Evolutionary conservation across 148 eudicot genomes (phyloP).

Genomic region (Rhododendron griersonianum): DNA sequence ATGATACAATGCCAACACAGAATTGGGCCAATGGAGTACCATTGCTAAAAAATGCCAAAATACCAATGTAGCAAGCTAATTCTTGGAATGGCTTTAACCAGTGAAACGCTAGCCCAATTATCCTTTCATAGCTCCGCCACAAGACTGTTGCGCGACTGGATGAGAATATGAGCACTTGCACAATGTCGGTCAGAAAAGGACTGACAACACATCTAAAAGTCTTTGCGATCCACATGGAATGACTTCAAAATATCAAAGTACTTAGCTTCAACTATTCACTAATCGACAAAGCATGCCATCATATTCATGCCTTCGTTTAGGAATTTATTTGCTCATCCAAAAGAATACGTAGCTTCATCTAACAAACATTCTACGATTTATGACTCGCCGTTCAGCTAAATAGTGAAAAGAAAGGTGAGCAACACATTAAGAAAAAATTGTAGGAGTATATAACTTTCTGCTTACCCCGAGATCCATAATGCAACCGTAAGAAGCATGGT

Average conservation of each 20-base stretch:
- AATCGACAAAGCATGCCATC: neutral
- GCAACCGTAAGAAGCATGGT: conserved; percentile 89
- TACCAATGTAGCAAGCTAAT: neutral
- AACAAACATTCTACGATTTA: neutral
- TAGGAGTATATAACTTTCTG: neutral
- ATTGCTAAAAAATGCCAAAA: neutral
- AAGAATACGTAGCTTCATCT: neutral
- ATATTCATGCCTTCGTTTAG: neutral
- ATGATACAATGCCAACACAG: neutral
- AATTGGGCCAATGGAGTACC: neutral
- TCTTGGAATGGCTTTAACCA: neutral
- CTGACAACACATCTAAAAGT: neutral
- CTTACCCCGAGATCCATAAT: conserved; percentile 87
- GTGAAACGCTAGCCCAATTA: neutral
- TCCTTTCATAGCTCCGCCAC: neutral
- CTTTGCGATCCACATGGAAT: neutral
- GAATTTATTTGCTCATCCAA: neutral
- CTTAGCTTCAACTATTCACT: neutral
- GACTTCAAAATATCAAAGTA: neutral
- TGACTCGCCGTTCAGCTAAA: neutral
- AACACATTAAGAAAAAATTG: neutral
- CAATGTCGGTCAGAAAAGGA: neutral
- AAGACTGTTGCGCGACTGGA: neutral
- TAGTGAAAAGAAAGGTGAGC: neutral
- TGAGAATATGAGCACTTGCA: neutral